Evolutionary conservation across 75 land plant genomes (phyloP).

Genomic region (Pseudotsuga menziesii): DNA sequence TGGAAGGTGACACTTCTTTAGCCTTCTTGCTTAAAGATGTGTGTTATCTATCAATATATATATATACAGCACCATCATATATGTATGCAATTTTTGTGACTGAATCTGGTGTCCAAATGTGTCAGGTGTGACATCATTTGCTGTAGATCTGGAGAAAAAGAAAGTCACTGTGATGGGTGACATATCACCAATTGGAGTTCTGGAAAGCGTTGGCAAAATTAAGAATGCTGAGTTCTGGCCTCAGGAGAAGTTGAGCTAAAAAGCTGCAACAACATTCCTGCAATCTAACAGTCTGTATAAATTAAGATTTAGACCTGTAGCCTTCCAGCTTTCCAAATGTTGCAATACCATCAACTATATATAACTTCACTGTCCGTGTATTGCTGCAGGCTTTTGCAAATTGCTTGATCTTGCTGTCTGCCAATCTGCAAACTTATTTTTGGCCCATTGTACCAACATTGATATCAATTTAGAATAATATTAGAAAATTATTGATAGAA

Average conservation of each 20-base stretch:
- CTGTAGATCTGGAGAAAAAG: slow-evolving; percentile 54
- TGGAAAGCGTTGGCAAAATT: slow-evolving; percentile 59
- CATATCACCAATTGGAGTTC: slow-evolving; percentile 37
- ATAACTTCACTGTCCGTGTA: too few species aligned
- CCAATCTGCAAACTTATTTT: too few species aligned
- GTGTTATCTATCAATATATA: background rate
- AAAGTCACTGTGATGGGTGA: slow-evolving; percentile 60
- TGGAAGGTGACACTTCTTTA: slow-evolving; percentile 27
- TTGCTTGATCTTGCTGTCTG: too few species aligned
- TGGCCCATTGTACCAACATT: too few species aligned
- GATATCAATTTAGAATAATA: too few species aligned
- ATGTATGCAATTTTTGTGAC: background rate
- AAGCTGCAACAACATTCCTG: background rate
- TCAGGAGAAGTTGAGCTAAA: too few species aligned
- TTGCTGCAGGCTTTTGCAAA: too few species aligned
- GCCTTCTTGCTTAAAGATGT: background rate
- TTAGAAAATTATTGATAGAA: too few species aligned
- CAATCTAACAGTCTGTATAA: background rate
- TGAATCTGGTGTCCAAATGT: background rate
- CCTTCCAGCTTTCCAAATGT: too few species aligned
- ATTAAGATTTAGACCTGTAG: background rate
- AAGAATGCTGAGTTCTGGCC: slow-evolving; percentile 61
- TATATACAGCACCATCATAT: background rate
- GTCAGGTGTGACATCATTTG: slow-evolving; percentile 62
- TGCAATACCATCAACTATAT: too few species aligned